A percentile compares a stretch with the other conserved stretches of the same genome.
Conservation (phyloP, 306 rosid genomes). For the Hylodesmum podocarpum region DNA sequence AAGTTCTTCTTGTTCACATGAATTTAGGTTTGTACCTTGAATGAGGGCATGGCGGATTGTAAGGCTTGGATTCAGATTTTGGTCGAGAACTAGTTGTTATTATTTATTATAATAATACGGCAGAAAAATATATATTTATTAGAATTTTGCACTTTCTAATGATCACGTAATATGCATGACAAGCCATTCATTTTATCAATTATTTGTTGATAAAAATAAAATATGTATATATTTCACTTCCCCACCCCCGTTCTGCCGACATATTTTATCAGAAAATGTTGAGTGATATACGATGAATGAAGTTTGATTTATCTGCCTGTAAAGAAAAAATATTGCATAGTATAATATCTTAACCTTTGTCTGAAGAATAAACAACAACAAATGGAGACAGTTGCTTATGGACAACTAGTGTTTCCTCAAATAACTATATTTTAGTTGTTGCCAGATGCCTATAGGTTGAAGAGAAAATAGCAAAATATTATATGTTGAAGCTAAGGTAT, state of each 20-base stretch:
- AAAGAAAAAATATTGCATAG: conserved; percentile 3
- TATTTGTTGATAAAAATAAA: conserved; percentile 22
- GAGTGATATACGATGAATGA: background rate
- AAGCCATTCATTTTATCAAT: conserved; percentile 12
- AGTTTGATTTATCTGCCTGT: conserved; percentile 4
- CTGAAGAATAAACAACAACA: conserved; percentile 26
- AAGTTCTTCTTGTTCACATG: background rate
- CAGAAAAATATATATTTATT: background rate
- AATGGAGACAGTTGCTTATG: conserved; percentile 28
- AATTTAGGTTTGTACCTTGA: background rate
- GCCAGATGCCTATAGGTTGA: background rate
- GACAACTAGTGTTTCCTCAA: conserved; percentile 19
- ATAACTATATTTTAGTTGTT: conserved; percentile 3
- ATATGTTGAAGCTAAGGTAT: background rate
- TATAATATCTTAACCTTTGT: conserved; percentile 19
- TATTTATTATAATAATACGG: background rate
- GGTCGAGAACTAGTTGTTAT: background rate
- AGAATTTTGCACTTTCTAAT: background rate
- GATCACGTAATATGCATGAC: conserved; percentile 1
- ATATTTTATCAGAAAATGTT: conserved; percentile 2
- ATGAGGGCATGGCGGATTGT: background rate
- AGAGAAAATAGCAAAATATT: background rate
- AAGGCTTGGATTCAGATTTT: background rate
- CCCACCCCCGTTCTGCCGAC: conserved; percentile 23
- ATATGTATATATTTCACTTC: conserved; percentile 15